A percentile compares a stretch with the other conserved stretches of the same genome.
Evolutionary conservation across 1,284 basidiomycete genomes (phyloP).

Genomic region (Moesziomyces parantarcticus): DNA sequence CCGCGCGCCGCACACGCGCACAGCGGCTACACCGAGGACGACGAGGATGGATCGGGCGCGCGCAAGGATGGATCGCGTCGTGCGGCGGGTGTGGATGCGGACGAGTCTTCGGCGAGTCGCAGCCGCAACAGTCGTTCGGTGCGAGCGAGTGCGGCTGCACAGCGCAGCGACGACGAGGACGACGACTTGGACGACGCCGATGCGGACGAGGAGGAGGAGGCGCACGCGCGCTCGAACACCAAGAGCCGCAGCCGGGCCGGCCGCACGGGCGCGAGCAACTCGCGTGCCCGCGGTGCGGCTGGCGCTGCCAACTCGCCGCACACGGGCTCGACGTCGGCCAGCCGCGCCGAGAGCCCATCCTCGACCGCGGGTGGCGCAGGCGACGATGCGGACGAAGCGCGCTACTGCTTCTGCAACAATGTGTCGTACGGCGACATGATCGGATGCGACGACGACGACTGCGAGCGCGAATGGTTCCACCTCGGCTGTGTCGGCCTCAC

Average conservation of each 20-base stretch:
- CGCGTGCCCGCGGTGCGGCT: constrained; percentile 25
- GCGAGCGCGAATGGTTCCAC: constrained; percentile 93
- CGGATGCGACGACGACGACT: constrained; percentile 89
- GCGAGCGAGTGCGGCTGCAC: constrained; percentile 21
- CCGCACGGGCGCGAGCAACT: constrained; percentile 17
- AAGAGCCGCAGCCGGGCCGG: constrained; percentile 19
- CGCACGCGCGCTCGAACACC: constrained; percentile 9
- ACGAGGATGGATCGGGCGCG: constrained; percentile 32
- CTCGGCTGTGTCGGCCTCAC: constrained; percentile 76
- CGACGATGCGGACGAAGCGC: constrained; percentile 71
- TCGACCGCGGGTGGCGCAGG: constrained; percentile 30
- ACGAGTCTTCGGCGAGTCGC: constrained; percentile 22
- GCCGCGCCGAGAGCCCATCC: constrained; percentile 28
- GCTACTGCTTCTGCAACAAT: constrained; percentile 89
- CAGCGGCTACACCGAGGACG: constrained; percentile 40
- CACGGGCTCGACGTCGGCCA: constrained; percentile 29
- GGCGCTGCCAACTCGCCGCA: constrained; percentile 31
- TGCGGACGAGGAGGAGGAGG: constrained; percentile 33
- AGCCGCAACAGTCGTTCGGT: constrained; percentile 34
- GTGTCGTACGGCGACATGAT: constrained; percentile 96
- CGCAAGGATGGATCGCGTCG: constrained; percentile 33
- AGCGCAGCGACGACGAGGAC: constrained; percentile 47
- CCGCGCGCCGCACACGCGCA: constrained; percentile 45
- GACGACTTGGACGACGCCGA: constrained; percentile 42
- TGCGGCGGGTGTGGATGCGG: constrained; percentile 17